phyloP scores from a whole-genome alignment of 106 monocot species.

The Dioscorea zingiberensis region DNA sequence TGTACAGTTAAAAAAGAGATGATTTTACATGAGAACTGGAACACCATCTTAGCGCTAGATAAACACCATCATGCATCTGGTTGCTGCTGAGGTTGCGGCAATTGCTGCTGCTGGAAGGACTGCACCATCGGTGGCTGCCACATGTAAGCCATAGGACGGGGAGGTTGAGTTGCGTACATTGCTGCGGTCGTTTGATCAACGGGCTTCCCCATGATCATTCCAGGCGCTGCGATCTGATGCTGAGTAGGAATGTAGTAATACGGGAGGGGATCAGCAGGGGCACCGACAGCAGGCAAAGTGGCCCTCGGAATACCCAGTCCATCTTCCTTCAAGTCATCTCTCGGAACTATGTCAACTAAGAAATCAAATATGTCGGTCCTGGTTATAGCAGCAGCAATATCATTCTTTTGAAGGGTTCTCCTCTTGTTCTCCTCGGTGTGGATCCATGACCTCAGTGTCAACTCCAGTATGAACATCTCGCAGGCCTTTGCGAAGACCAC shows the following conservation, averaged over 20 bases:
- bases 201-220: constrained; percentile 45
- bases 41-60: no score
- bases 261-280: constrained; percentile 22
- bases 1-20: no score
- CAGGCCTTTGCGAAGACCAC: constrained; percentile 61
- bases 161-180: constrained; percentile 4
- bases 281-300: constrained; percentile 31
- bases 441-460: constrained; percentile 64
- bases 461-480: constrained; percentile 69
- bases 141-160: constrained; percentile 23
- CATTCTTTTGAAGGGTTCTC: constrained; percentile 74
- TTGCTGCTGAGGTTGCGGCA: constrained; percentile 4
- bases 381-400: constrained; percentile 59
- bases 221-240: constrained; percentile 18
- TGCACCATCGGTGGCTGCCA: constrained; percentile 18
- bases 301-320: constrained; percentile 35
- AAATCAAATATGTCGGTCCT: constrained; percentile 78
- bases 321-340: constrained; percentile 67
- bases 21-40: no score
- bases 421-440: constrained; percentile 74
- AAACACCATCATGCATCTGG: constrained; percentile 8
- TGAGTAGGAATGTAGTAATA: constrained; percentile 46
- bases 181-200: constrained; percentile 23
- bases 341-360: constrained; percentile 68
- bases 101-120: constrained; percentile 7